Evolutionary conservation across 768 basidiomycete genomes (phyloP).

Genomic region (Termitomyces sp.): DNA sequence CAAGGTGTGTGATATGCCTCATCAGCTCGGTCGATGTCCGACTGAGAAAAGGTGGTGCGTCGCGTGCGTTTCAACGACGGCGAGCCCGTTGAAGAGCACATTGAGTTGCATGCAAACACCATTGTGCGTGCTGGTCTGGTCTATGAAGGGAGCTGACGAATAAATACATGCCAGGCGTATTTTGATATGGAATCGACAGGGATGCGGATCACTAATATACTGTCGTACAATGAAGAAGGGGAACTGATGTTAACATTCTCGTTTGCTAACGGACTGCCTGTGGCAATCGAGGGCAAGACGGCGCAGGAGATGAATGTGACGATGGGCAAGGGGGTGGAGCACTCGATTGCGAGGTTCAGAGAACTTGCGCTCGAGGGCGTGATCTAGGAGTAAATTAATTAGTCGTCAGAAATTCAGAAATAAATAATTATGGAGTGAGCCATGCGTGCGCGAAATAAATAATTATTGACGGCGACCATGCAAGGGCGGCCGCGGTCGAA

Average conservation of each 20-base stretch:
- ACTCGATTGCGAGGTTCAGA: slow-evolving; percentile 20
- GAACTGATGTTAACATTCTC: slow-evolving; percentile 21
- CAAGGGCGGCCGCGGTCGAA: slow-evolving; percentile 26
- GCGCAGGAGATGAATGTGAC: slow-evolving; percentile 16
- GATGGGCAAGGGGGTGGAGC: slow-evolving; percentile 18
- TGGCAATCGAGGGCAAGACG: neutral
- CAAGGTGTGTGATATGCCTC: slow-evolving; percentile 8
- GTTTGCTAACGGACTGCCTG: slow-evolving; percentile 23
- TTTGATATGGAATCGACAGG: slow-evolving; percentile 16
- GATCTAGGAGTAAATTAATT: too few relatives aligned
- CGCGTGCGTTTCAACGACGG: slow-evolving; percentile 14
- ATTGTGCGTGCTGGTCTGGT: slow-evolving; percentile 15
- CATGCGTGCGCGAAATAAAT: too few relatives aligned
- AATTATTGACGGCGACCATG: neutral
- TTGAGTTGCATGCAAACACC: slow-evolving; percentile 18
- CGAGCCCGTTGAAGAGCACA: slow-evolving; percentile 13
- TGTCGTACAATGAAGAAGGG: slow-evolving; percentile 20
- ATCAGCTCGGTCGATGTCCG: neutral
- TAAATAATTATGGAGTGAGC: too few relatives aligned
- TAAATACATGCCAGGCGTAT: slow-evolving; percentile 15
- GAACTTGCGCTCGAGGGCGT: slow-evolving; percentile 16
- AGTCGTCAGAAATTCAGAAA: too few relatives aligned
- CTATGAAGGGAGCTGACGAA: neutral
- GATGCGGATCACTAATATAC: slow-evolving; percentile 19
- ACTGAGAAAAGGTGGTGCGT: slow-evolving; percentile 11